These are phyloP conservation scores for Globisporangium sylvaticum DNA, from an alignment of 352 stramenopile genomes.

Conservation along the genomic window DNA sequence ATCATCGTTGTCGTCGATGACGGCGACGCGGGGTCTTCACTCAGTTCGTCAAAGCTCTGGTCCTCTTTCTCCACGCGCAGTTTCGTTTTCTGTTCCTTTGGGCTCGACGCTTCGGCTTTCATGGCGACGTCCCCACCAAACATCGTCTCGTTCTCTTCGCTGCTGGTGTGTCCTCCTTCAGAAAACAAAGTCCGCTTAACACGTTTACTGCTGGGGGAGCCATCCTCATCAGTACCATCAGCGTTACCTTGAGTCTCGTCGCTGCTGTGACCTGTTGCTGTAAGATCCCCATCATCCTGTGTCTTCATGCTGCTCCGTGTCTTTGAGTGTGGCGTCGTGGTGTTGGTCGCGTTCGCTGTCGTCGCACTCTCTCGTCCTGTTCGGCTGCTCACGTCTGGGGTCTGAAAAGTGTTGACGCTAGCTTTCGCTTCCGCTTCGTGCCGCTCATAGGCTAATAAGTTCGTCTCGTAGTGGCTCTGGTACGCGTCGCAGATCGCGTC, in stretches of 20 bases:
- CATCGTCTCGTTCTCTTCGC: constrained; percentile 48
- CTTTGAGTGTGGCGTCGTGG: constrained; percentile 45
- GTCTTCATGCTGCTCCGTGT: constrained; percentile 51
- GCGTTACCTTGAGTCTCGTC: constrained; percentile 12
- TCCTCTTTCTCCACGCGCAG: constrained; percentile 11
- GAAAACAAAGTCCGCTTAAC: constrained; percentile 72
- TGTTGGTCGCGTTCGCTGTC: constrained; percentile 12
- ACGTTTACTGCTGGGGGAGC: constrained; percentile 23
- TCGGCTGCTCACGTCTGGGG: constrained; percentile 22
- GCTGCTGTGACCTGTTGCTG: neutral
- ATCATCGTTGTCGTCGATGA: neutral
- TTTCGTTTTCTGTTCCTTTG: neutral
- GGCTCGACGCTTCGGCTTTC: neutral
- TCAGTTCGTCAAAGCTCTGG: constrained; percentile 4
- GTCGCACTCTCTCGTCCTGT: constrained; percentile 5
- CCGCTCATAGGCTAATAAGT: constrained; percentile 52
- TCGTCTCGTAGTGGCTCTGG: constrained; percentile 47
- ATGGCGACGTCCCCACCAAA: neutral
- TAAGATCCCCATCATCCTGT: constrained; percentile 2
- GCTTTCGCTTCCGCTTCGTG: constrained; percentile 18
- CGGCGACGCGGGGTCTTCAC: constrained; percentile 3
- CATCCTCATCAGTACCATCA: constrained; percentile 12
- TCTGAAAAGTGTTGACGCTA: constrained; percentile 17
- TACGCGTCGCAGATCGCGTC: constrained; percentile 45
- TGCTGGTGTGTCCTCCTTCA: constrained; percentile 47